Conservation (phyloP, 495 filamentous ascomycete species). For the Penicillium pulvis region DNA sequence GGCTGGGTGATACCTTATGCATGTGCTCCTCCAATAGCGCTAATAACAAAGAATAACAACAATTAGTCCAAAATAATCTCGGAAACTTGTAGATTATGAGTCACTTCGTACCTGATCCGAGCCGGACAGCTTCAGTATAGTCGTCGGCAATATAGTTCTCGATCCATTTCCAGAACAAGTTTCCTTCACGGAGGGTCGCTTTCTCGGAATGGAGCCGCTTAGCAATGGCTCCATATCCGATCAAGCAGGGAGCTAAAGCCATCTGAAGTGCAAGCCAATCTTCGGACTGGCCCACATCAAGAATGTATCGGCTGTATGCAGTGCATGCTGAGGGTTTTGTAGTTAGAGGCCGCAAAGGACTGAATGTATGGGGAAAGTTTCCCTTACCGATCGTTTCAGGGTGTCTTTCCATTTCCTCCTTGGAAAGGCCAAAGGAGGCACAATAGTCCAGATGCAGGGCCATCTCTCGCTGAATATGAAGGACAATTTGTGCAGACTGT, state of each 20-base stretch:
- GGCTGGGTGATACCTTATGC: slow-evolving; percentile 64
- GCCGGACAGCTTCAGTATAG: slow-evolving; percentile 67
- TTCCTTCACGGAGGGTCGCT: slow-evolving; percentile 60
- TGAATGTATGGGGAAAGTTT: background rate
- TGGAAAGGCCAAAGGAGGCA: slow-evolving; percentile 73
- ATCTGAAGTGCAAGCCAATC: slow-evolving; percentile 84
- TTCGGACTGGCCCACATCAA: slow-evolving; percentile 84
- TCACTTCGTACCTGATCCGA: slow-evolving; percentile 60
- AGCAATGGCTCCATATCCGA: slow-evolving; percentile 83
- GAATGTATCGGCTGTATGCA: slow-evolving; percentile 68
- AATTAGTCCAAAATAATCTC: slow-evolving; percentile 11
- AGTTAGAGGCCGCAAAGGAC: slow-evolving; percentile 30
- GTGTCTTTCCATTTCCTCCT: slow-evolving; percentile 68
- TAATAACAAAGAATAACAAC: slow-evolving; percentile 36
- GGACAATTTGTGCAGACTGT: slow-evolving; percentile 69
- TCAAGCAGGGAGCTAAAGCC: slow-evolving; percentile 78
- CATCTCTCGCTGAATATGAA: slow-evolving; percentile 78
- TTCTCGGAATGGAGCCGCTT: slow-evolving; percentile 60
- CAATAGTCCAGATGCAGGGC: slow-evolving; percentile 80
- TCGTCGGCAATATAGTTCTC: slow-evolving; percentile 80
- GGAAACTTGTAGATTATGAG: slow-evolving; percentile 8
- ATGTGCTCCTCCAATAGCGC: slow-evolving; percentile 73
- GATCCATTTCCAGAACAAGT: slow-evolving; percentile 90
- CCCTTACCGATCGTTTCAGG: slow-evolving; percentile 72
- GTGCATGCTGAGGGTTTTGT: slow-evolving; percentile 39